phyloP scores from a whole-genome alignment of 371 early-diverging fungal genomes.

The Paraphysoderma sedebokerense region DNA sequence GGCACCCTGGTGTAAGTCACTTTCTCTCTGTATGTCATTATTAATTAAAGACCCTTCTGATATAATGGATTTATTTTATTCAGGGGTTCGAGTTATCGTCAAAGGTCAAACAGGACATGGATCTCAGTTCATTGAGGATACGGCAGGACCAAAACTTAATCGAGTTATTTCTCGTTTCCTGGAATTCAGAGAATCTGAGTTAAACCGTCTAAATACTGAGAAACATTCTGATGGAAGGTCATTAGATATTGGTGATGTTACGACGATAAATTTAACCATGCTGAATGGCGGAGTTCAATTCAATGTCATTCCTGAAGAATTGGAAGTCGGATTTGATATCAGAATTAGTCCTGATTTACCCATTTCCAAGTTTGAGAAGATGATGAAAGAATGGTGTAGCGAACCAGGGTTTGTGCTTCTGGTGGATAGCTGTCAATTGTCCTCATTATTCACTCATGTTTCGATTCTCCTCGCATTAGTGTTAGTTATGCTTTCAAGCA shows the following conservation, averaged over 20 bases:
- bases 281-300: slow-evolving; percentile 34
- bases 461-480: slow-evolving; percentile 5
- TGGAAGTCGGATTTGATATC: slow-evolving; percentile 43
- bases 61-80: background rate
- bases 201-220: slow-evolving; percentile 25
- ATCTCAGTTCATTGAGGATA: slow-evolving; percentile 47
- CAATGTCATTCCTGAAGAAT: slow-evolving; percentile 50
- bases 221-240: slow-evolving; percentile 16
- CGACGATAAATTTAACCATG: slow-evolving; percentile 53
- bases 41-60: too few species aligned
- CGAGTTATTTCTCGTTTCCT: slow-evolving; percentile 30
- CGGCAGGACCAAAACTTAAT: slow-evolving; percentile 38
- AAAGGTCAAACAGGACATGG: slow-evolving; percentile 58
- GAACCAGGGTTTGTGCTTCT: slow-evolving; percentile 21
- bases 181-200: slow-evolving; percentile 31
- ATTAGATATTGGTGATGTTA: slow-evolving; percentile 52
- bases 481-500: slow-evolving; percentile 34
- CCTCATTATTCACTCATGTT: slow-evolving; percentile 4
- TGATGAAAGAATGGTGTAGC: slow-evolving; percentile 31
- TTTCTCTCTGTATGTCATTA: slow-evolving; percentile 4
- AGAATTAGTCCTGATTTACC: slow-evolving; percentile 45
- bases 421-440: background rate
- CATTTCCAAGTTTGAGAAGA: slow-evolving; percentile 26
- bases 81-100: slow-evolving; percentile 22
- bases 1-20: slow-evolving; percentile 47